Conservation (phyloP, 2,329 filamentous ascomycete species). For the Drechslera avenae region DNA sequence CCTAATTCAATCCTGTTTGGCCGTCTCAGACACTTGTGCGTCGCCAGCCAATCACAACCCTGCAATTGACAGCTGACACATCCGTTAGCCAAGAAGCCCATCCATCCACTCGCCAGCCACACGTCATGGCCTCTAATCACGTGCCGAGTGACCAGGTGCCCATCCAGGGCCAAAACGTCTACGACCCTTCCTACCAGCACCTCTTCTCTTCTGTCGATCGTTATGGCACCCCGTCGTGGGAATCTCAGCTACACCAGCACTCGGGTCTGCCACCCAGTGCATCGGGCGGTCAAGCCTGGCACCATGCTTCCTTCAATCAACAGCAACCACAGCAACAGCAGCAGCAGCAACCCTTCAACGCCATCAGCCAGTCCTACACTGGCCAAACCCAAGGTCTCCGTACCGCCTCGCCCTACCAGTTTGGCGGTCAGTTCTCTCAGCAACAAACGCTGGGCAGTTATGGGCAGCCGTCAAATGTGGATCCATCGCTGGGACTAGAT, state of each 20-base stretch:
- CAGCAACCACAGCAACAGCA: neutral
- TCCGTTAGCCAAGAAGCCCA: constrained; percentile 18
- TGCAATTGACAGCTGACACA: constrained; percentile 18
- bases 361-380: constrained; percentile 31
- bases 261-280: constrained; percentile 25
- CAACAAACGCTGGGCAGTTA: constrained; percentile 29
- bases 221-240: constrained; percentile 39
- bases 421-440: constrained; percentile 37
- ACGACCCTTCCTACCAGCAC: constrained; percentile 39
- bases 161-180: constrained; percentile 41
- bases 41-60: constrained; percentile 37
- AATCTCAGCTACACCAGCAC: constrained; percentile 35
- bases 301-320: constrained; percentile 28
- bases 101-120: constrained; percentile 1
- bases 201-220: constrained; percentile 39
- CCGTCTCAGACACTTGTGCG: constrained; percentile 28
- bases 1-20: constrained; percentile 36
- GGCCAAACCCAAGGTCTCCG: constrained; percentile 30
- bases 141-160: constrained; percentile 44
- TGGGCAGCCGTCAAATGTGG: constrained; percentile 33
- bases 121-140: constrained; percentile 46
- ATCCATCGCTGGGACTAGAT: constrained; percentile 35
- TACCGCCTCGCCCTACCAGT: constrained; percentile 42
- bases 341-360: constrained; percentile 32
- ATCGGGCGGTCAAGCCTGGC: constrained; percentile 29